Evolutionary conservation across 75 land plant species (phyloP).

Genomic region (Cryptomeria japonica): DNA sequence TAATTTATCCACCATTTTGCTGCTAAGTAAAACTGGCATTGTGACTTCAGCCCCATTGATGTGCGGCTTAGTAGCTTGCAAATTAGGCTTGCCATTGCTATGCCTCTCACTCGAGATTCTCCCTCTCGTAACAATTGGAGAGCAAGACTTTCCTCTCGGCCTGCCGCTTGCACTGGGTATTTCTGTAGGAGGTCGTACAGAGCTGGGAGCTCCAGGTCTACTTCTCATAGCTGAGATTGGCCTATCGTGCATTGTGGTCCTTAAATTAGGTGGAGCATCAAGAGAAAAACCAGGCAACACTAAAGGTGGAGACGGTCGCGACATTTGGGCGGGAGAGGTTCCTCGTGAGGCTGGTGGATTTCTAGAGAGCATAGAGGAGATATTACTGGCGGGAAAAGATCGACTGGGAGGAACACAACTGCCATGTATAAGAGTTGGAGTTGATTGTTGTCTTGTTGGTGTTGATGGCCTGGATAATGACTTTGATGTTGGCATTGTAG

Average conservation of each 20-base stretch:
- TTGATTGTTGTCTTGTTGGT: constrained; percentile 48
- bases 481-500: constrained; percentile 23
- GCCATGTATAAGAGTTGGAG: constrained; percentile 22
- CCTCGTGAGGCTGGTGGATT: constrained; percentile 45
- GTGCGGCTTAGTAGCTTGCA: constrained; percentile 14
- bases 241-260: constrained; percentile 58
- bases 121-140: constrained; percentile 59
- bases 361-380: constrained; percentile 34
- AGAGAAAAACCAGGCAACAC: constrained; percentile 61
- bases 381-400: constrained; percentile 45
- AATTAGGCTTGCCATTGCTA: constrained; percentile 17
- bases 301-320: constrained; percentile 52
- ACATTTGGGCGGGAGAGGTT: constrained; percentile 48
- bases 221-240: constrained; percentile 71
- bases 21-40: constrained; percentile 49
- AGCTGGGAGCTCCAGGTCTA: constrained; percentile 50
- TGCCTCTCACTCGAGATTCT: constrained; percentile 32
- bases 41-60: constrained; percentile 21
- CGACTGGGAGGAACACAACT: constrained; percentile 25
- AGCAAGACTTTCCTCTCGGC: constrained; percentile 54
- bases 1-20: constrained; percentile 66
- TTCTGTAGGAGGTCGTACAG: constrained; percentile 26
- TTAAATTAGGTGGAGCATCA: constrained; percentile 70
- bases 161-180: constrained; percentile 28
- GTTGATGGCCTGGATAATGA: constrained; percentile 38